phyloP scores from a whole-genome alignment of 345 rosid species.

The Isatis tinctoria region DNA sequence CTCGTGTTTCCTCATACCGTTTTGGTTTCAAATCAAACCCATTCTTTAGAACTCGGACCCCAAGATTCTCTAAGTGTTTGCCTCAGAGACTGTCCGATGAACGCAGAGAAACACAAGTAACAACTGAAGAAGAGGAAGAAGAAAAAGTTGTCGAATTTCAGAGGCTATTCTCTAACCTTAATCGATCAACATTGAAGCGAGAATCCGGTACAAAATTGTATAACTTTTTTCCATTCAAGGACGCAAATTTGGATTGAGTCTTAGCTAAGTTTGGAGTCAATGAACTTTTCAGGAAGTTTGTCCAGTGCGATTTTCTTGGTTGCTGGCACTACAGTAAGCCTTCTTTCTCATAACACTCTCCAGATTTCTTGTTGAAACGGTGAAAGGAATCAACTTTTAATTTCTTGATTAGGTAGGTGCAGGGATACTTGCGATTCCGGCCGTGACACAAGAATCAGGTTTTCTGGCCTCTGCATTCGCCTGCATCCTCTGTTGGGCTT shows the following conservation, averaged over 20 bases:
- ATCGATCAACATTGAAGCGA: constrained; percentile 65
- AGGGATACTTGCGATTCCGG: constrained; percentile 90
- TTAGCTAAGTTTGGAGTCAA: not conserved
- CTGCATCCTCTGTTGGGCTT: constrained; percentile 72
- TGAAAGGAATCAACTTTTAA: not conserved
- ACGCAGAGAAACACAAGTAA: constrained; percentile 19
- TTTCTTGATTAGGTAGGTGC: constrained; percentile 71
- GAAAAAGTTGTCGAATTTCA: constrained; percentile 39
- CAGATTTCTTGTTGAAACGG: not conserved
- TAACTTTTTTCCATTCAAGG: not conserved
- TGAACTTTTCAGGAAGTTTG: constrained; percentile 57
- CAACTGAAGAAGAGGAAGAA: constrained; percentile 18
- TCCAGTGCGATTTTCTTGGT: constrained; percentile 78
- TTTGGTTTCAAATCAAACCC: constrained; percentile 10
- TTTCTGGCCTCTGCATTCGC: constrained; percentile 79
- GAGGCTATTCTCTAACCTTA: constrained; percentile 87
- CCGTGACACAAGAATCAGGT: constrained; percentile 88
- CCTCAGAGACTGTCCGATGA: constrained; percentile 40
- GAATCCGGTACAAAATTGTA: constrained; percentile 56
- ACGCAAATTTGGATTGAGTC: not conserved
- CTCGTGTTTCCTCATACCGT: not conserved
- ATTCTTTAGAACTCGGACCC: not conserved
- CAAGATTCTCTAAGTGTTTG: constrained; percentile 37
- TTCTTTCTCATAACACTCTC: not conserved
- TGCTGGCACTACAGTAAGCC: constrained; percentile 78